Evolutionary conservation across 495 filamentous ascomycete species (phyloP).

Genomic region (Tuber umbilicatum): DNA sequence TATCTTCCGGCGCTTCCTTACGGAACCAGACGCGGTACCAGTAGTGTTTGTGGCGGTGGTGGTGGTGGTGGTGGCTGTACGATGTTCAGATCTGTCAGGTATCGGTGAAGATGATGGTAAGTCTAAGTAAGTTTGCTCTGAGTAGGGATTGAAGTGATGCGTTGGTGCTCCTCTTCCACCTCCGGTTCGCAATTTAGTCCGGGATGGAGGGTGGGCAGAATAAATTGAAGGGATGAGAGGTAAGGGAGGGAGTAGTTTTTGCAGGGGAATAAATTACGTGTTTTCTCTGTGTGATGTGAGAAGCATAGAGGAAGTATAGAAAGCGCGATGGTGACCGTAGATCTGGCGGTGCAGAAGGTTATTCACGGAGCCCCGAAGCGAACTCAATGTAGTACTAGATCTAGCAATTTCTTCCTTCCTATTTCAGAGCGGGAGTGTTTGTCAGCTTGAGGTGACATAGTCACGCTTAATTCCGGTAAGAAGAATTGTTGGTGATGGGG

Average conservation of each 20-base stretch:
- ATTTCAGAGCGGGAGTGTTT: neutral
- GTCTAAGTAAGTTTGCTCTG: neutral
- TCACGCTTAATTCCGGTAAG: neutral
- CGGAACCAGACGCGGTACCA: slow-evolving; percentile 6
- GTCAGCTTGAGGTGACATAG: neutral
- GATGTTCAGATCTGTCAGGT: neutral
- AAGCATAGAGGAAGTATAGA: neutral
- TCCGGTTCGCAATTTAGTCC: neutral
- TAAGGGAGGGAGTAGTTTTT: neutral
- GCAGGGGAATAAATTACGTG: slow-evolving; percentile 1
- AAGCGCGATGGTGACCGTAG: neutral
- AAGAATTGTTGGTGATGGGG: neutral
- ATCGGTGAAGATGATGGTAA: neutral
- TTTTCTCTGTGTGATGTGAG: neutral
- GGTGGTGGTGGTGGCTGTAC: neutral
- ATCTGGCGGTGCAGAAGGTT: neutral
- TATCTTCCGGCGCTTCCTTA: slow-evolving; percentile 23
- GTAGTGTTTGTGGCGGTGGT: neutral
- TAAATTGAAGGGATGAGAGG: neutral
- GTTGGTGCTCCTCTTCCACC: neutral
- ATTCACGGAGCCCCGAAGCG: neutral
- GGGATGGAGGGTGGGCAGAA: neutral
- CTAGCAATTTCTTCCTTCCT: neutral
- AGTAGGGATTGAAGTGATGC: neutral
- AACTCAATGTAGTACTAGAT: neutral